phyloP scores from a whole-genome alignment of 495 filamentous ascomycete genomes.

The Trichoderma gamsii region DNA sequence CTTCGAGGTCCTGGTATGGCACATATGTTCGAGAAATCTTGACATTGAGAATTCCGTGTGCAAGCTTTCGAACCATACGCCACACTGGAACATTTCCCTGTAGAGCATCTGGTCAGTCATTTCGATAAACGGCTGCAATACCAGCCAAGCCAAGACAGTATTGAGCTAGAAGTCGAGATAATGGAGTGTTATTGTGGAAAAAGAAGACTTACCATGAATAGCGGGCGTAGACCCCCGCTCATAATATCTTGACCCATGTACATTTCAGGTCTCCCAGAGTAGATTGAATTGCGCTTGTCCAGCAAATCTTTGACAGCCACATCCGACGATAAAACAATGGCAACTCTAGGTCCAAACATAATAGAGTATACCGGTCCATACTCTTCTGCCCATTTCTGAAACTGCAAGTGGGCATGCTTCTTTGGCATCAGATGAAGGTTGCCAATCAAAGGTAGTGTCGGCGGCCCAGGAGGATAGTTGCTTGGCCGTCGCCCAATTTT shows the following conservation, averaged over 20 bases:
- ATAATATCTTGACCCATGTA: slow-evolving; percentile 33
- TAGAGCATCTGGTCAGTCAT: neutral
- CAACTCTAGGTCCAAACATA: slow-evolving; percentile 34
- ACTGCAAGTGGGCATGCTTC: slow-evolving; percentile 30
- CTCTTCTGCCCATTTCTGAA: slow-evolving; percentile 34
- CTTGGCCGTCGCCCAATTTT: slow-evolving; percentile 23
- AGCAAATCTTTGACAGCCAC: slow-evolving; percentile 34
- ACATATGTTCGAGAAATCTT: slow-evolving; percentile 37
- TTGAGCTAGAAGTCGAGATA: neutral
- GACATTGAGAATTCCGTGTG: slow-evolving; percentile 42
- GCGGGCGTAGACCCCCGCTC: slow-evolving; percentile 28
- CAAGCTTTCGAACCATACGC: slow-evolving; percentile 38
- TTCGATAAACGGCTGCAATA: slow-evolving; percentile 26
- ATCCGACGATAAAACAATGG: slow-evolving; percentile 33
- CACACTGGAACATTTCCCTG: slow-evolving; percentile 21
- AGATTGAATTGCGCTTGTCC: slow-evolving; percentile 34
- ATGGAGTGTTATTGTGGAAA: neutral
- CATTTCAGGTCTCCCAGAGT: slow-evolving; percentile 32
- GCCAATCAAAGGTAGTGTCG: slow-evolving; percentile 25
- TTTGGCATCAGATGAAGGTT: slow-evolving; percentile 25
- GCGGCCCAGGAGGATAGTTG: slow-evolving; percentile 25
- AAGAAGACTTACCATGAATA: slow-evolving; percentile 27
- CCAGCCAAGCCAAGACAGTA: neutral
- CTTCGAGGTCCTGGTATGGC: slow-evolving; percentile 48
- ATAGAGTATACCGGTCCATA: slow-evolving; percentile 37